Evolutionary conservation across 2,329 filamentous ascomycete genomes (phyloP).

Genomic region (Fusarium secorum): DNA sequence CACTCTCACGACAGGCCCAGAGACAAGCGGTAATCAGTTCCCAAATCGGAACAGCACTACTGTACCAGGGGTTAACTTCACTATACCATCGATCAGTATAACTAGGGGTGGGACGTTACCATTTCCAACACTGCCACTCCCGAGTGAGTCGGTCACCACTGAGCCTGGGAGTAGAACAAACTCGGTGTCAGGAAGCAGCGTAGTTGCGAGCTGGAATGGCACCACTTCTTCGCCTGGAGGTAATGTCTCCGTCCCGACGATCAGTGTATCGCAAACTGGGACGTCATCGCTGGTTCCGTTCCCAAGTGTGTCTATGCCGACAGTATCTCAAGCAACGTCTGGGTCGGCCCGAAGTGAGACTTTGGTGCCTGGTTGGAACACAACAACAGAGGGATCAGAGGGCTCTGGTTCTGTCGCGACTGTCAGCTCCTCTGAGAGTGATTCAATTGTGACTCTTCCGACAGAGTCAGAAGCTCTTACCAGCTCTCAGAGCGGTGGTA

Average conservation of each 20-base stretch:
- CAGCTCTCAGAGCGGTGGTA: background rate
- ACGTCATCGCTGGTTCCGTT: background rate
- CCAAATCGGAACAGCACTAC: background rate
- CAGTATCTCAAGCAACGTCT: background rate
- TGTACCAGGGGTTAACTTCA: background rate
- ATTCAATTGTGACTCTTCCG: background rate
- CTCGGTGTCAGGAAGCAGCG: background rate
- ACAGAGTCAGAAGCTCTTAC: background rate
- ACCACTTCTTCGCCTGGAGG: background rate
- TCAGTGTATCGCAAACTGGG: background rate
- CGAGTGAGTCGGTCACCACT: background rate
- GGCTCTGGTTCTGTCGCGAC: background rate
- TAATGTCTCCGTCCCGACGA: background rate
- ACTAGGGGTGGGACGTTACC: background rate
- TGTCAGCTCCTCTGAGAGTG: background rate
- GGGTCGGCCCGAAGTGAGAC: background rate
- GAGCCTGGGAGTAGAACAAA: background rate
- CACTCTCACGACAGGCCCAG: background rate
- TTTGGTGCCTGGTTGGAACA: background rate
- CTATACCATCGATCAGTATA: background rate
- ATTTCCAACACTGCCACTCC: background rate
- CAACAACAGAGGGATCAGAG: background rate
- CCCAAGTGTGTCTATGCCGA: background rate
- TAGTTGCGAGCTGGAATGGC: background rate
- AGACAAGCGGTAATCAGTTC: background rate